These are phyloP conservation scores for Eimeria tenella DNA, from an alignment of 169 alveolate genomes.

Conservation along the genomic window DNA sequence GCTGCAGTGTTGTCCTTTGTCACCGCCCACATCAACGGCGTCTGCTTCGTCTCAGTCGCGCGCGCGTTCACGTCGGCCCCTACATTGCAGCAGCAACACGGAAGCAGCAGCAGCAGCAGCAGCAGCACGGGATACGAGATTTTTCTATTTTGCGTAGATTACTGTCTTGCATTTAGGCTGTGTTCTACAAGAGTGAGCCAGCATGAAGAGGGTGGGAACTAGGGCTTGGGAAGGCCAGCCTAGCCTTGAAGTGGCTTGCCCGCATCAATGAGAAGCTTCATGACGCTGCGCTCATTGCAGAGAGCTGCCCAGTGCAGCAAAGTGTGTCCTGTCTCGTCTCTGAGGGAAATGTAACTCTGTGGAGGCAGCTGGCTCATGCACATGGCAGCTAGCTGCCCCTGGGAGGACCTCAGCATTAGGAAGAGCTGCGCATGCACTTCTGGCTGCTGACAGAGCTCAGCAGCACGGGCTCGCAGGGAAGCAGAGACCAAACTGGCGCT, in stretches of 20 bases:
- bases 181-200: background rate
- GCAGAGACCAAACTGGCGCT: background rate
- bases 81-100: background rate
- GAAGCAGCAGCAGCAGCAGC: background rate
- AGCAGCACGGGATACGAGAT: too few relatives aligned
- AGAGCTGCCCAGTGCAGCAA: conserved; percentile 77
- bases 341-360: background rate
- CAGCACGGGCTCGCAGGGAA: background rate
- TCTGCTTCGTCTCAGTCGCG: conserved; percentile 15
- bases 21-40: conserved; percentile 53
- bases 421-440: conserved; percentile 41
- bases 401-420: conserved; percentile 40
- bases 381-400: background rate
- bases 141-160: too few relatives aligned
- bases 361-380: background rate
- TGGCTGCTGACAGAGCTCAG: background rate
- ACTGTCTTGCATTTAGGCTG: background rate
- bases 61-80: conserved; percentile 57
- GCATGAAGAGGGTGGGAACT: background rate
- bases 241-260: background rate
- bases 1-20: conserved; percentile 27
- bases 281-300: conserved; percentile 33
- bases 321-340: conserved; percentile 65
- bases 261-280: background rate
- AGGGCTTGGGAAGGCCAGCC: background rate